These are phyloP conservation scores for Hymenochaete sp. DNA, from an alignment of 1,284 basidiomycete genomes.

Conservation along the genomic window DNA sequence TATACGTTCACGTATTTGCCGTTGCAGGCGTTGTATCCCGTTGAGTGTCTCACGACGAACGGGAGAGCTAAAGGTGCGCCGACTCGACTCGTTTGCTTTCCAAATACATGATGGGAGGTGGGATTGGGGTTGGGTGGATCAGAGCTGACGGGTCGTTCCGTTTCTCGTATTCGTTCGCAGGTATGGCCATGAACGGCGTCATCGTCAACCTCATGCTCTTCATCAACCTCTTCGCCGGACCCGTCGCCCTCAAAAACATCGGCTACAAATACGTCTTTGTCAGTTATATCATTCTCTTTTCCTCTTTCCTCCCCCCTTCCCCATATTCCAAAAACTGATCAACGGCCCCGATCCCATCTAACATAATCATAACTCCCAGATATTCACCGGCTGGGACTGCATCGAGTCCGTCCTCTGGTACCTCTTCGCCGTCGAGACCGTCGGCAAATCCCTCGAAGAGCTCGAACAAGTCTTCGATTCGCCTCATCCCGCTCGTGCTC, in stretches of 20 bases:
- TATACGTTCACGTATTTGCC: conserved; percentile 44
- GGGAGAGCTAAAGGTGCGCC: conserved; percentile 44
- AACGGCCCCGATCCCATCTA: conserved; percentile 5
- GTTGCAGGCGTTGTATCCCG: conserved; percentile 47
- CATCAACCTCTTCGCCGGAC: conserved; percentile 42
- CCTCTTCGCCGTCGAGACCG: conserved; percentile 28
- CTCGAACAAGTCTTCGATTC: conserved; percentile 31
- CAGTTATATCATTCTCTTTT: too few relatives aligned
- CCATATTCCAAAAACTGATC: not conserved
- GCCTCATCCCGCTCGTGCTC: conserved; percentile 29
- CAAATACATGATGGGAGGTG: not conserved
- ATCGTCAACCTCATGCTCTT: conserved; percentile 41
- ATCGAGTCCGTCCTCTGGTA: conserved; percentile 29
- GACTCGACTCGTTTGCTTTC: conserved; percentile 37
- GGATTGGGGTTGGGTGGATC: not conserved
- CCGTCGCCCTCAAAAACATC: conserved; percentile 41
- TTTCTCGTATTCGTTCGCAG: not conserved
- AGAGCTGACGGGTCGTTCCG: not conserved
- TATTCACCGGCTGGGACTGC: conserved; percentile 28
- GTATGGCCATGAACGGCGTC: conserved; percentile 25
- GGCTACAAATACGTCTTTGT: conserved; percentile 25
- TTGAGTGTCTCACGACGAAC: conserved; percentile 47
- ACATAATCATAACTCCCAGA: conserved; percentile 24
- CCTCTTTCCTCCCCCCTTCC: too few relatives aligned
- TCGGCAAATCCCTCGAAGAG: conserved; percentile 28